A percentile compares a stretch with the other conserved stretches of the same genome.
phyloP scores from a whole-genome alignment of 108 stramenopile species.

The Cyclotella atomus region DNA sequence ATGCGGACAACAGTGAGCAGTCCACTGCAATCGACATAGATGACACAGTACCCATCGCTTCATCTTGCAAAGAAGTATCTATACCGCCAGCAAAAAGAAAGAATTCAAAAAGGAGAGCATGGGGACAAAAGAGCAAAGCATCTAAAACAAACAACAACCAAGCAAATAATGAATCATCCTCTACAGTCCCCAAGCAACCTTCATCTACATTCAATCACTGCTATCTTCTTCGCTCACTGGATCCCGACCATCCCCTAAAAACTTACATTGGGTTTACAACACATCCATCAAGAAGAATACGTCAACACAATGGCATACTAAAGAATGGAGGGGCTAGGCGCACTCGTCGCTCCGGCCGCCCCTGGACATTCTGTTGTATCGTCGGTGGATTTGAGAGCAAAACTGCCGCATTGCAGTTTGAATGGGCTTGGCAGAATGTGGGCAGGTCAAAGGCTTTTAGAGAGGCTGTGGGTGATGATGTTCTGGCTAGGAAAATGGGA shows the following conservation, averaged over 20 bases:
- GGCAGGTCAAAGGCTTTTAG: constrained; percentile 57
- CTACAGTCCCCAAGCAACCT: background rate
- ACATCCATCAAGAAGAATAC: constrained; percentile 63
- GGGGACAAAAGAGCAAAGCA: background rate
- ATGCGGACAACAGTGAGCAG: background rate
- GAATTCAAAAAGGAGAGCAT: background rate
- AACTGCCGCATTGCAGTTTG: constrained; percentile 75
- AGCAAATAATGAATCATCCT: background rate
- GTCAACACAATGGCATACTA: constrained; percentile 79
- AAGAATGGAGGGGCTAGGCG: constrained; percentile 72
- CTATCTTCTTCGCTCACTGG: constrained; percentile 61
- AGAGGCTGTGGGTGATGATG: constrained; percentile 56
- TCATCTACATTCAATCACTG: constrained; percentile 39
- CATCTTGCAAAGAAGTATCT: background rate
- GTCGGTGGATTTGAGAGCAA: constrained; percentile 70
- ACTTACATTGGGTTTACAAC: constrained; percentile 59
- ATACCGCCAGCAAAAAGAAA: background rate
- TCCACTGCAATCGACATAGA: background rate
- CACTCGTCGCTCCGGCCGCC: constrained; percentile 67
- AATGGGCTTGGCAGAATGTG: constrained; percentile 86
- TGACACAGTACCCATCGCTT: background rate
- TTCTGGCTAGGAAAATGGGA: constrained; percentile 44
- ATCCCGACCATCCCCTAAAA: constrained; percentile 49
- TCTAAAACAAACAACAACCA: background rate
- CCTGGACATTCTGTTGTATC: constrained; percentile 68